Conservation (phyloP, 192 early-diverging fungal species). For the Backusella sp. region DNA sequence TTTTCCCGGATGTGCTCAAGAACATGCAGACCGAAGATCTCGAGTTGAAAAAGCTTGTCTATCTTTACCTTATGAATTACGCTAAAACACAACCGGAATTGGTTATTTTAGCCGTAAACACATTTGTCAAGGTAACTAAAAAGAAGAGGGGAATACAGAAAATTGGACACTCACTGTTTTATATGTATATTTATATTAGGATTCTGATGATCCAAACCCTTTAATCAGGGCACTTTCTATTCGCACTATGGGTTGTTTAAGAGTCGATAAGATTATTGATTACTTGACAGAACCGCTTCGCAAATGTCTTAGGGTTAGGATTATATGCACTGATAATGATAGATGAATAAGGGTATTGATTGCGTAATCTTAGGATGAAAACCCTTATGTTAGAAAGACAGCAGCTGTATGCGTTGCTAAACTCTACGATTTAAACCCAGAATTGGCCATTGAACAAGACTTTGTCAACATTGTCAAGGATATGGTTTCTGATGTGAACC, state of each 20-base stretch:
- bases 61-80: conserved; percentile 98
- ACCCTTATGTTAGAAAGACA: conserved; percentile 98
- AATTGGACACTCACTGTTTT: neutral
- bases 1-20: conserved; percentile 97
- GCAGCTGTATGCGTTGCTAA: conserved; percentile 96
- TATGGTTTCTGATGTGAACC: conserved; percentile 90
- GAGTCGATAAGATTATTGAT: conserved; percentile 94
- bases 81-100: conserved; percentile 95
- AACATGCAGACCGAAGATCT: conserved; percentile 99
- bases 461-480: conserved; percentile 84
- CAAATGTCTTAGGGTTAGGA: conserved; percentile 71
- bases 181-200: conserved; percentile 48
- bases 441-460: conserved; percentile 88
- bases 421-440: conserved; percentile 87
- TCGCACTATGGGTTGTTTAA: conserved; percentile 97
- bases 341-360: neutral
- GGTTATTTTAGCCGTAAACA: conserved; percentile 95
- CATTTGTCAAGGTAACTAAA: conserved; percentile 84
- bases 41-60: conserved; percentile 97
- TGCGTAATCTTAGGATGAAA: conserved; percentile 66
- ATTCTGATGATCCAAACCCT: conserved; percentile 93
- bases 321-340: neutral
- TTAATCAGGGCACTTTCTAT: conserved; percentile 95
- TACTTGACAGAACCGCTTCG: conserved; percentile 89
- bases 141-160: neutral